A percentile compares a stretch with the other conserved stretches of the same genome.
Conservation (phyloP, 257 asterid species). For the Nicotiana sylvestris region DNA sequence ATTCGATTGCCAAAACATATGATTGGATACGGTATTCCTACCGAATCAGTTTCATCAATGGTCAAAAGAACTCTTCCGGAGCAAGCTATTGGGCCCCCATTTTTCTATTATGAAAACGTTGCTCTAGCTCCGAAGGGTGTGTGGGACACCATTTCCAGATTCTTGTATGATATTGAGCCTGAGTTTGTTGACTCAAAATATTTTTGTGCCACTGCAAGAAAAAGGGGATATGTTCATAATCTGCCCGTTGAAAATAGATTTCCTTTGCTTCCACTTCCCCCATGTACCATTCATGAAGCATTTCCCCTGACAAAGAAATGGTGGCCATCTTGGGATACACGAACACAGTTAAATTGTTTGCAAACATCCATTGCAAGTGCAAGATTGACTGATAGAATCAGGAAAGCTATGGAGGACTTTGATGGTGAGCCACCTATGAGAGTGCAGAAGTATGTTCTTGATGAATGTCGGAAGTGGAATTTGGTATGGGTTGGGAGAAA, state of each 20-base stretch:
- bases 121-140: constrained; percentile 45
- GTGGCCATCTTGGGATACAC: constrained; percentile 53
- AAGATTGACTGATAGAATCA: constrained; percentile 33
- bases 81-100: constrained; percentile 39
- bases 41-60: constrained; percentile 5
- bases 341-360: constrained; percentile 38
- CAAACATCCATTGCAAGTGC: constrained; percentile 47
- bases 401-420: constrained; percentile 23
- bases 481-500: constrained; percentile 86
- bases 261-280: constrained; percentile 35
- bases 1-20: constrained; percentile 37
- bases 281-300: constrained; percentile 37
- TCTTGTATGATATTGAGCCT: constrained; percentile 31
- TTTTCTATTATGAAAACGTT: constrained; percentile 45
- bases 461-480: constrained; percentile 85
- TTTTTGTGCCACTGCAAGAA: constrained; percentile 41
- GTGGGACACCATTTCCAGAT: constrained; percentile 32
- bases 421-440: constrained; percentile 49
- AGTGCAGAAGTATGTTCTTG: constrained; percentile 43
- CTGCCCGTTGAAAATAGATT: constrained; percentile 31
- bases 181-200: constrained; percentile 46
- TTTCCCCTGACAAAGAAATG: constrained; percentile 39
- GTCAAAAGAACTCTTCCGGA: constrained; percentile 30
- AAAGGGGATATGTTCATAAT: constrained; percentile 47
- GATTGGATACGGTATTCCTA: constrained; percentile 44